phyloP scores from a whole-genome alignment of 1,139 yeast genomes.

The Magnusiomyces suaveolens region DNA sequence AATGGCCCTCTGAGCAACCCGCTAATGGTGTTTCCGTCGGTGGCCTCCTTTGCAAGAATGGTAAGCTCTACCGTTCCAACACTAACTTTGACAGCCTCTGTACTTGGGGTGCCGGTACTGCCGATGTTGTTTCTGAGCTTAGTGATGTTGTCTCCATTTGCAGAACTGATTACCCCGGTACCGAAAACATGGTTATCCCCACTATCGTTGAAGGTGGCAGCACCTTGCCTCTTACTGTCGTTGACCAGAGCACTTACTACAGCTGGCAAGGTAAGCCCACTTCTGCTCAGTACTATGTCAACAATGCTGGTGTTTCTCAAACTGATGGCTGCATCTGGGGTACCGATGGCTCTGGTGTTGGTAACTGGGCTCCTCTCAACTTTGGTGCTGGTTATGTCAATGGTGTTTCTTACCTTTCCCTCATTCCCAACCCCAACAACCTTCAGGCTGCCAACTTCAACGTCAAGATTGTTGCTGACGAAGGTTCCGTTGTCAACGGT shows the following conservation, averaged over 20 bases:
- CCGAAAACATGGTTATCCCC: slow-evolving; percentile 95
- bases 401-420: slow-evolving; percentile 57
- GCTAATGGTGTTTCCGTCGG: slow-evolving; percentile 81
- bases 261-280: slow-evolving; percentile 74
- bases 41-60: slow-evolving; percentile 70
- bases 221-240: slow-evolving; percentile 61
- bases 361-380: slow-evolving; percentile 97
- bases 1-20: slow-evolving; percentile 87
- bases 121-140: slow-evolving; percentile 58
- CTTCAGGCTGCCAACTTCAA: slow-evolving; percentile 62
- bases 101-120: slow-evolving; percentile 63
- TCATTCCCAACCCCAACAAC: slow-evolving; percentile 95
- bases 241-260: slow-evolving; percentile 67
- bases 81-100: slow-evolving; percentile 55
- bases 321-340: slow-evolving; percentile 96
- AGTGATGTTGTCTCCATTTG: slow-evolving; percentile 69
- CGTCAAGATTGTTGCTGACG: slow-evolving; percentile 70
- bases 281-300: slow-evolving; percentile 93
- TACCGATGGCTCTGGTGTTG: slow-evolving; percentile 61
- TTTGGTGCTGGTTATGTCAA: slow-evolving; percentile 56
- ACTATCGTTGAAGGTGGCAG: slow-evolving; percentile 67
- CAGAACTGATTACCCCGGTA: slow-evolving; percentile 98
- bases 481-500: slow-evolving; percentile 59
- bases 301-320: slow-evolving; percentile 85
- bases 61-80: slow-evolving; percentile 73